A percentile compares a stretch with the other conserved stretches of the same genome.
Evolutionary conservation across 2,329 filamentous ascomycete genomes (phyloP).

Genomic region (Cladosporium sphaerospermum): DNA sequence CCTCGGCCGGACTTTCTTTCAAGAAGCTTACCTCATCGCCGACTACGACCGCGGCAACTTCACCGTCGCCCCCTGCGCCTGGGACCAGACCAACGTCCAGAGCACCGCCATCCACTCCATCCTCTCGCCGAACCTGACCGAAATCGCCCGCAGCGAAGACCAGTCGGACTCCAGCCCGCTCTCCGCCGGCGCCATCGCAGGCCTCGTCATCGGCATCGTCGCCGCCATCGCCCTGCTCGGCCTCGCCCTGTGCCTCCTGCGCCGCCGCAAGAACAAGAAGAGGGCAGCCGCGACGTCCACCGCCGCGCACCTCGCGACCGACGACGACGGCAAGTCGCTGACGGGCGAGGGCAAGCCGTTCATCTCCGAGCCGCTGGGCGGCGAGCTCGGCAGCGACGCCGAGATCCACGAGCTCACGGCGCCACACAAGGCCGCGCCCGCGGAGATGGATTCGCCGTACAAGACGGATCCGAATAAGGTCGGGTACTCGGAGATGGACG

Average conservation of each 20-base stretch:
- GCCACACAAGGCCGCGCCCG: slow-evolving; percentile 20
- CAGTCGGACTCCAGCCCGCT: slow-evolving; percentile 14
- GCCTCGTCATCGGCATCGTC: slow-evolving; percentile 29
- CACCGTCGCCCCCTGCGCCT: slow-evolving; percentile 31
- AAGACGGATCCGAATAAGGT: slow-evolving; percentile 28
- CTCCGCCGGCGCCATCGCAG: slow-evolving; percentile 29
- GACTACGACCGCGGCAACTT: slow-evolving; percentile 34
- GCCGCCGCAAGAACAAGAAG: slow-evolving; percentile 24
- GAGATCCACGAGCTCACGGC: slow-evolving; percentile 31
- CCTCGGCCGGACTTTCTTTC: slow-evolving; percentile 32
- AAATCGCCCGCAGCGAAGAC: neutral
- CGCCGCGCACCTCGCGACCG: slow-evolving; percentile 12
- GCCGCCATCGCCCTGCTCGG: slow-evolving; percentile 24
- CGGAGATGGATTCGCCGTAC: slow-evolving; percentile 29
- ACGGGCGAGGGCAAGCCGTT: slow-evolving; percentile 18
- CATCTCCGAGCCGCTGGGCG: slow-evolving; percentile 26
- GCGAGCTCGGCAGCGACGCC: slow-evolving; percentile 27
- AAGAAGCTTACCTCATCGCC: slow-evolving; percentile 34
- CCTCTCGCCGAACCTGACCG: slow-evolving; percentile 19
- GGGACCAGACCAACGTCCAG: slow-evolving; percentile 22
- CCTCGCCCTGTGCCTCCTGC: slow-evolving; percentile 22
- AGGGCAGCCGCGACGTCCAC: slow-evolving; percentile 5
- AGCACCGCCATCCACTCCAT: slow-evolving; percentile 25
- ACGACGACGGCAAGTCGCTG: slow-evolving; percentile 17
- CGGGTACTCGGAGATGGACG: slow-evolving; percentile 30